Evolutionary conservation across 106 monocot genomes (phyloP), one percentile per base, ranked within the genome.

Genomic region (Dendrobium officinale): DNA sequence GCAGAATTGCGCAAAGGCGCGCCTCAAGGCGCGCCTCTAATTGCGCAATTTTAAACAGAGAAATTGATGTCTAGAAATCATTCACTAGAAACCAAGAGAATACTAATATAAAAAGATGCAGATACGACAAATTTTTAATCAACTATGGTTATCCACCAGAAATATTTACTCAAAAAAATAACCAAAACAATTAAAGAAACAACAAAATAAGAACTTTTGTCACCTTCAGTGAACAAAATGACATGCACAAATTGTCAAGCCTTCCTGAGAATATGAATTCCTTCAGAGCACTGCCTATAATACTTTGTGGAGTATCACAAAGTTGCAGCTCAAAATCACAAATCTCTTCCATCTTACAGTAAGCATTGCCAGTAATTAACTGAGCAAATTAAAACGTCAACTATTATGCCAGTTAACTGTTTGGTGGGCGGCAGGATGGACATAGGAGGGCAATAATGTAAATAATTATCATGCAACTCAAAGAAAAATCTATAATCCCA

Each of bases 231-330:
- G 95, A 93, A 78, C 95, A 95, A 83, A 91, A 99, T 80, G 98
- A 93, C 95, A 93, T 93, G 88, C 95, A 99, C 77, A 99, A 92
- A 67, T 99, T 99, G 84, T 99, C 95, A 47, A 99, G 91, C 83
- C 98, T 91, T 75, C 98, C 98, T 15, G 95, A 99, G 85, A 93
- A 99, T 67, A 99, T 87, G 70, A 99, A 99, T 78, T 99, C 98
- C 81, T 90, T 95, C 87, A 78, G 77, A 75, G 85, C 88, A 83
- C 95, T 92, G 64, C 89, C 98, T 75, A 99, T 75, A 75, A 47
- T 72, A 80, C 98, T 95, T 79, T 92, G 92, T 82, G 95, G 95
- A 73, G 98, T 99, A 77, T 99, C 98, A 78, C 98, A 99, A 77
- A 99, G 61, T 87, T 99, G 98, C 40, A 99, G 83, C 88, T 99